Evolutionary conservation across 495 filamentous ascomycete species (phyloP), one percentile per base, ranked within the genome.

Genomic region (Neurospora cerealis): DNA sequence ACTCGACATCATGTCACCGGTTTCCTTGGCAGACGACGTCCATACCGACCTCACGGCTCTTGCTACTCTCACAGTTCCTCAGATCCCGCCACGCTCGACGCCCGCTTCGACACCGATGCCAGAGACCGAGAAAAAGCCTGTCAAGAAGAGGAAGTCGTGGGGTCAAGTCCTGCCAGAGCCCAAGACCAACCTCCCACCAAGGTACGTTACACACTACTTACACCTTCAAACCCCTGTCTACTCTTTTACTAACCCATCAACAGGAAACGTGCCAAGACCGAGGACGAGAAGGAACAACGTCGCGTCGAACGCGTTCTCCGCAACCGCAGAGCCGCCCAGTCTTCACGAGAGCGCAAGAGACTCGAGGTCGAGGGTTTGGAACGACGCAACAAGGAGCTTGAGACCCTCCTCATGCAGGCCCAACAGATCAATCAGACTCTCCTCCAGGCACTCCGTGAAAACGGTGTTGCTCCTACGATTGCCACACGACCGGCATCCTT

Each of bases 121-220:
- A 13, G 73, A 74, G 28, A 70, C 77, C 10, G 91, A 93, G 77
- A 94, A 92, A 87, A 96, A 93, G 86, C 89, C 91, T 3, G 83
- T 87, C 48, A 98, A 98, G 90, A 99, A 99, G 88, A 88, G 96
- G 82, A 99, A 98, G 86, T 97, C 95, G 73, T 99, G 96, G 96
- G 96, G 96, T 76, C 96, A 99, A 84, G 92, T 96, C 84, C 90
- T 99, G 66, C 96, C 96, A 34, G 93, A 93, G 77, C 96, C 96
- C 28, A 99, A 96, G 88, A 99, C 96, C 48, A 97, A 96, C 77
- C 88, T 99, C 37, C 96, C 96, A 76, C 96, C 96, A 73, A 90
- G 95, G 93, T 95, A 92, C 60, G 76, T n/a, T 69, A 34, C 80
- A 88, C 80, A 72, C 38, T 40, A 41, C 38, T 54, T 7, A 19